Base-by-base conservation (phyloP, 1,139 yeast genomes). In the Geotrichum siamense region DNA sequence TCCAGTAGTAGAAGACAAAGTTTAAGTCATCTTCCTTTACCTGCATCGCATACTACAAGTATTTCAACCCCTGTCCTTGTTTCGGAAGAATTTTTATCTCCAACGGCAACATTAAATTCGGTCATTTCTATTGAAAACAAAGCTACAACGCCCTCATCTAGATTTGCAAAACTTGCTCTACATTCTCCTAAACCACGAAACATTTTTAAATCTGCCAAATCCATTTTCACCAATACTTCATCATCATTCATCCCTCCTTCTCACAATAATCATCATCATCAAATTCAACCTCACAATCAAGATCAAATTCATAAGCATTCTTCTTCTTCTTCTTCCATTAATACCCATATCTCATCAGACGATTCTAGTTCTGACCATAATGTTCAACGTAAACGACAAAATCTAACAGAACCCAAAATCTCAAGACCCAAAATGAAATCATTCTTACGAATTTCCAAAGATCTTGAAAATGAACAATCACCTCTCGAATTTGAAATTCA, bases 401-500 rank as follows among this genome's bases (percentile, higher is more conserved):
- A 30, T 30, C 17, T 30, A 6, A 30, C 21, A 9, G 34, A 30
- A 30, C 34, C 34, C 12, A 36, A 23, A 16, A 25, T 60, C n/a
- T 47, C 61, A 37, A 53, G 53, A 33, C 67, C 65, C 9, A 61
- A 59, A 45, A 55, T 51, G 20, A 59, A 60, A 43, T 51, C 55
- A 37, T 58, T 62, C 40, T 47, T 60, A 51, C 55, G 67, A 9
- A 54, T 62, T 8, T 51, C 64, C 3, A 48, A 55, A n/a, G 65
- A 62, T 27, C 54, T 62, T 15, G 61, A 56, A 26, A 61, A 59
- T 21, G 67, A 62, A 50, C 31, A 48, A 49, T 50, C 61, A 16
- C 67, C 67, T 2, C 47, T 56, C 30, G 67, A 60, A 36, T 59
- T 50, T 29, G 67, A 62, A 48, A 57, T 63, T 37, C 50, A 54